Conservation (phyloP, 2,329 filamentous ascomycete species). For the Diplodia seriata region DNA sequence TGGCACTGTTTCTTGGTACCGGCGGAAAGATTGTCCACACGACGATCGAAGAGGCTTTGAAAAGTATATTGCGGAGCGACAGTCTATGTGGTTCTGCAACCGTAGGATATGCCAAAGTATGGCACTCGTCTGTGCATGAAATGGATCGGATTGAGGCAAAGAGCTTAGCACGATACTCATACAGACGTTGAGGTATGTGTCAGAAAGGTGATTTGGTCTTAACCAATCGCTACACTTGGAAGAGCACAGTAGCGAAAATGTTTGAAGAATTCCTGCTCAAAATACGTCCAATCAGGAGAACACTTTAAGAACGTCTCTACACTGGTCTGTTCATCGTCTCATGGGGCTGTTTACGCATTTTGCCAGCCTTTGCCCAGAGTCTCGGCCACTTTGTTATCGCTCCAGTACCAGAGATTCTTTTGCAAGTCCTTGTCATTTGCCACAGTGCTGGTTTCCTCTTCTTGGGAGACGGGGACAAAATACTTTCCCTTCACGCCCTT, state of each 20-base stretch:
- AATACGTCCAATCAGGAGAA: not conserved
- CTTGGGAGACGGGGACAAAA: slow-evolving; percentile 49
- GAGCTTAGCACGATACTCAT: not conserved
- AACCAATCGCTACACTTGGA: not conserved
- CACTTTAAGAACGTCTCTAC: not conserved
- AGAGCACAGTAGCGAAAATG: not conserved
- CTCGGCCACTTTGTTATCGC: slow-evolving; percentile 34
- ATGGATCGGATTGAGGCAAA: not conserved
- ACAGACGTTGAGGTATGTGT: not conserved
- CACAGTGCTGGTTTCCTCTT: slow-evolving; percentile 38
- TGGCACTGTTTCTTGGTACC: not conserved
- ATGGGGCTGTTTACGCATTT: slow-evolving; percentile 11
- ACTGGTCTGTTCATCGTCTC: slow-evolving; percentile 1
- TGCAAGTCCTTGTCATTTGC: slow-evolving; percentile 44
- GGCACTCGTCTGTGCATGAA: not conserved
- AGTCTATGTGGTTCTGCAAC: no score
- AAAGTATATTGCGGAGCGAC: not conserved
- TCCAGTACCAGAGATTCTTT: slow-evolving; percentile 46
- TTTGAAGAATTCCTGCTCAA: not conserved
- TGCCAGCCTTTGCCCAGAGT: slow-evolving; percentile 33
- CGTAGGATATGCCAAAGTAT: not conserved
- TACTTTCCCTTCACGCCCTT: slow-evolving; percentile 43
- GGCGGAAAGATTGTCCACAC: not conserved
- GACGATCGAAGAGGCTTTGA: no score
- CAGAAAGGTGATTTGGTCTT: no score